Conservation (phyloP, 1,284 basidiomycete species). For the Paramarasmius palmivorus region DNA sequence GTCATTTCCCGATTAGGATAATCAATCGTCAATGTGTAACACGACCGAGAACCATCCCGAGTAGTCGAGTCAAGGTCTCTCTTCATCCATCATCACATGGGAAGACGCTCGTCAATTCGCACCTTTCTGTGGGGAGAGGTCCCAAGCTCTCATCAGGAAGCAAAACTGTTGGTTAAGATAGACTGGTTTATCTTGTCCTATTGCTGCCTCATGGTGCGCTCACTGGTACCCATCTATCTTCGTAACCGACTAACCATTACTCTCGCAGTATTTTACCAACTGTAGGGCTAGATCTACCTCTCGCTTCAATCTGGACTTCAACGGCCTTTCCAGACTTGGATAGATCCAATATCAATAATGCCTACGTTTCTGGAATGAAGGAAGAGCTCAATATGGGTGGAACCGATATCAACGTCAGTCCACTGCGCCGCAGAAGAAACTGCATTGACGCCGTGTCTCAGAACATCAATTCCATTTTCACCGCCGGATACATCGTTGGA, state of each 20-base stretch:
- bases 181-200: slow-evolving; percentile 70
- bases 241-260: slow-evolving; percentile 9
- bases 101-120: background rate
- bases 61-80: background rate
- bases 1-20: too few relatives aligned
- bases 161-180: slow-evolving; percentile 53
- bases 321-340: slow-evolving; percentile 50
- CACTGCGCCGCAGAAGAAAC: background rate
- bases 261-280: slow-evolving; percentile 62
- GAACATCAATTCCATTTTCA: slow-evolving; percentile 74
- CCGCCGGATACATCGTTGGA: slow-evolving; percentile 70
- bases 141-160: slow-evolving; percentile 41
- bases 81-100: background rate
- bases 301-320: slow-evolving; percentile 5
- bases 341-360: slow-evolving; percentile 65
- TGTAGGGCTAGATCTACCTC: slow-evolving; percentile 35
- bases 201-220: slow-evolving; percentile 64
- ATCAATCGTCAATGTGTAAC: too few relatives aligned
- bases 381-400: slow-evolving; percentile 74
- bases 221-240: background rate
- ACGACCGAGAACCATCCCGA: too few relatives aligned
- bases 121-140: slow-evolving; percentile 27
- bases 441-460: slow-evolving; percentile 24
- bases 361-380: slow-evolving; percentile 82
- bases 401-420: slow-evolving; percentile 63